Evolutionary conservation across 768 basidiomycete species (phyloP).

Genomic region (Boletus insuetus): DNA sequence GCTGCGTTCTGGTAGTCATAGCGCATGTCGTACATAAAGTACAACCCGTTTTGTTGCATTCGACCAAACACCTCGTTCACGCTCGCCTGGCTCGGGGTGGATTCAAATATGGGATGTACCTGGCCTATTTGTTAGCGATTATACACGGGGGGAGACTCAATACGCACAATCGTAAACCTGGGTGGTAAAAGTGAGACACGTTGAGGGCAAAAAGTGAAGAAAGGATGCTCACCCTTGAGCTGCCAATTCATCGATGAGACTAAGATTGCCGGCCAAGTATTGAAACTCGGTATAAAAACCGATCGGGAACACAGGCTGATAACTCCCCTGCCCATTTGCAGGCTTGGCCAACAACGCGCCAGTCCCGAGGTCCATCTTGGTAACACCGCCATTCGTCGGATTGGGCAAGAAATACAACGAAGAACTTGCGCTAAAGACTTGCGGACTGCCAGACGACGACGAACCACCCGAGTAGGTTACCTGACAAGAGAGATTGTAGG

Average conservation of each 20-base stretch:
- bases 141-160: not conserved
- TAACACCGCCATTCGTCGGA: slow-evolving; percentile 46
- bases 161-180: slow-evolving; percentile 31
- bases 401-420: slow-evolving; percentile 48
- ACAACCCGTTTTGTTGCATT: slow-evolving; percentile 62
- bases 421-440: slow-evolving; percentile 43
- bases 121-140: slow-evolving; percentile 17
- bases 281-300: slow-evolving; percentile 46
- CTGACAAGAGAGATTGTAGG: slow-evolving; percentile 31
- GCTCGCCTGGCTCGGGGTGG: slow-evolving; percentile 50
- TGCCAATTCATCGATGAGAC: slow-evolving; percentile 32
- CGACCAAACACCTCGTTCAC: slow-evolving; percentile 50
- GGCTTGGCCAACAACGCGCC: slow-evolving; percentile 52
- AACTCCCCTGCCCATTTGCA: slow-evolving; percentile 45
- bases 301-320: slow-evolving; percentile 48
- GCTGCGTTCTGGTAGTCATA: slow-evolving; percentile 60
- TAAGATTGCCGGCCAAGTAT: slow-evolving; percentile 15
- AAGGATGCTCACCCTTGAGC: slow-evolving; percentile 23
- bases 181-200: not conserved
- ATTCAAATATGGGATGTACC: slow-evolving; percentile 72
- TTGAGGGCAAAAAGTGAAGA: not conserved
- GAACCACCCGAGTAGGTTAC: slow-evolving; percentile 28
- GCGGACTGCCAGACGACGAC: slow-evolving; percentile 25
- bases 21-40: slow-evolving; percentile 84
- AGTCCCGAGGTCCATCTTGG: slow-evolving; percentile 60